Conservation (phyloP, 148 eudicot species). For the Beta vulgaris region DNA sequence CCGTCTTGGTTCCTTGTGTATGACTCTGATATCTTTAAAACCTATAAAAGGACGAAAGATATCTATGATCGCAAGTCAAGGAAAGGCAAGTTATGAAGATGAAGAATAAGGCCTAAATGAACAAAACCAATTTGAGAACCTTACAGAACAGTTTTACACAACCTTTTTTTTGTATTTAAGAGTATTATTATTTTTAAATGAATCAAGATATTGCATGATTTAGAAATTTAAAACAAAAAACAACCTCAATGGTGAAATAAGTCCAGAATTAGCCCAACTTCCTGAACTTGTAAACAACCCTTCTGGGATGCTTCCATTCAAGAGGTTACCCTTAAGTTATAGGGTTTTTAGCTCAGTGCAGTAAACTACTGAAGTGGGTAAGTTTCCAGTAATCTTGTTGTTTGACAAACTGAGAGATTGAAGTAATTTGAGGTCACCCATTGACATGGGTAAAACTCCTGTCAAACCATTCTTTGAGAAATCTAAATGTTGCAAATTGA, state of each 20-base stretch:
- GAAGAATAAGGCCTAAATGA: background rate
- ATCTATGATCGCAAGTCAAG: slow-evolving; percentile 67
- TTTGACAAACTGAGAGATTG: slow-evolving; percentile 42
- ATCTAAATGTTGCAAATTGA: slow-evolving; percentile 53
- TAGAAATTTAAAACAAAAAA: no score
- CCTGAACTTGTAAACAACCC: slow-evolving; percentile 57
- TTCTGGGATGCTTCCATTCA: slow-evolving; percentile 63
- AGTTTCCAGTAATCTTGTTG: slow-evolving; percentile 53
- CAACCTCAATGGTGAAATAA: no score
- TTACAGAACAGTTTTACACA: background rate
- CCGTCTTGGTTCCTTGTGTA: slow-evolving; percentile 91
- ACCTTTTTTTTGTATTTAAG: no score
- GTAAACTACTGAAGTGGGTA: slow-evolving; percentile 53
- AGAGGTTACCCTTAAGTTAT: slow-evolving; percentile 45
- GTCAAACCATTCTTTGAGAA: slow-evolving; percentile 56
- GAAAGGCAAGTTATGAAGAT: slow-evolving; percentile 17
- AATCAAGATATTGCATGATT: no score
- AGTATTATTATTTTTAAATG: no score
- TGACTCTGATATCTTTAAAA: slow-evolving; percentile 80
- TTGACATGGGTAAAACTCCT: slow-evolving; percentile 54
- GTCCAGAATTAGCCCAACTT: no score
- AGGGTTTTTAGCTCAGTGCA: slow-evolving; percentile 45
- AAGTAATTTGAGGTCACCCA: slow-evolving; percentile 52
- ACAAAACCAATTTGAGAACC: background rate
- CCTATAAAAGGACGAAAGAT: slow-evolving; percentile 96